Percentiles rank a stretch among this genome's conserved stretches.
phyloP scores from a whole-genome alignment of 768 basidiomycete species.

The Pulveroboletus ravenelii region DNA sequence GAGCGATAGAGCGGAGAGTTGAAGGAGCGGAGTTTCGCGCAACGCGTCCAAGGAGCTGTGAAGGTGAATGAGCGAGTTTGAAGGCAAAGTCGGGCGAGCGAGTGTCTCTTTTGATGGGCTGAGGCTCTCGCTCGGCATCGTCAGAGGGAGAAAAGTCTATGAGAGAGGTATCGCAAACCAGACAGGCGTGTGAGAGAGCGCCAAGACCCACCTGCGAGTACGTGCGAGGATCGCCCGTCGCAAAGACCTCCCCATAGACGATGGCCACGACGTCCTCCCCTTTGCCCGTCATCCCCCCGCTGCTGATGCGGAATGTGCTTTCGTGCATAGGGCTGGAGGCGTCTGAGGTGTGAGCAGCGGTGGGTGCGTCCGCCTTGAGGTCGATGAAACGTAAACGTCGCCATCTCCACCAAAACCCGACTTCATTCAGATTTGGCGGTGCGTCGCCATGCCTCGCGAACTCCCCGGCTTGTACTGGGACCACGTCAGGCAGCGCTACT shows the following conservation, averaged over 20 bases:
- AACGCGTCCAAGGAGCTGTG: neutral
- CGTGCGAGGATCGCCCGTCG: neutral
- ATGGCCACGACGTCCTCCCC: neutral
- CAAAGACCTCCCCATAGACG: neutral
- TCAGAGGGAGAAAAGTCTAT: neutral
- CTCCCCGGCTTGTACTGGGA: constrained; percentile 61
- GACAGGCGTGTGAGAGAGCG: neutral
- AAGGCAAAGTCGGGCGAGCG: constrained; percentile 14
- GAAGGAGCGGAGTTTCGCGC: neutral
- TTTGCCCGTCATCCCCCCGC: too few species aligned
- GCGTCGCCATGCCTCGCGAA: constrained; percentile 39
- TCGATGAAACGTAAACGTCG: neutral
- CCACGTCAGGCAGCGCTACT: constrained; percentile 48
- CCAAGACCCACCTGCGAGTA: neutral
- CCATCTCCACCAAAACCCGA: neutral
- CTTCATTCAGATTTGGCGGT: neutral
- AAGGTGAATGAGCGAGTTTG: constrained; percentile 8
- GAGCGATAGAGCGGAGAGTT: constrained; percentile 22
- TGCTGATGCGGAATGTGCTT: too few species aligned
- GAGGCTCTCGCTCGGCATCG: neutral
- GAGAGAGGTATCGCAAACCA: neutral
- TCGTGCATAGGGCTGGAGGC: neutral
- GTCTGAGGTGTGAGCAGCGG: too few species aligned
- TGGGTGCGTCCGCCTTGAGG: neutral
- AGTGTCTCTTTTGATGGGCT: constrained; percentile 1